Percentiles rank a stretch among this genome's conserved stretches.
Conservation (phyloP, 306 rosid species). For the Spatholobus suberectus region DNA sequence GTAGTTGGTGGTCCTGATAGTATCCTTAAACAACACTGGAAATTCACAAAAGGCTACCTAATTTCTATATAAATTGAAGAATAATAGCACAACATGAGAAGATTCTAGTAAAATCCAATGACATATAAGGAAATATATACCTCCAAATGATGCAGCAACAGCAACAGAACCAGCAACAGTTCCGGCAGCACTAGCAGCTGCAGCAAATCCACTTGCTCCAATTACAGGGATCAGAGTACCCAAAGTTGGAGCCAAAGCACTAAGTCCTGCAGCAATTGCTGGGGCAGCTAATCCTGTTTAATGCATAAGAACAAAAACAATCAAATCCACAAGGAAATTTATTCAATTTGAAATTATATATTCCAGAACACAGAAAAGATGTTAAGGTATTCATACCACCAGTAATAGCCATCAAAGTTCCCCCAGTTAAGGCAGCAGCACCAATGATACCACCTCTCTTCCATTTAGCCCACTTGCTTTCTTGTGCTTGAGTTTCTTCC, state of each 20-base stretch:
- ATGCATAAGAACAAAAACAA: conserved; percentile 39
- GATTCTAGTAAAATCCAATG: conserved; percentile 29
- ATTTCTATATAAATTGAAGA: conserved; percentile 10
- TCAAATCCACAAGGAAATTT: conserved; percentile 31
- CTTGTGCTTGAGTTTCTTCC: conserved; percentile 60
- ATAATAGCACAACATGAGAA: conserved; percentile 12
- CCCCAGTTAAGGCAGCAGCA: conserved; percentile 96
- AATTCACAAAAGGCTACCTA: conserved; percentile 21
- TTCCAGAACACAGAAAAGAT: conserved; percentile 31
- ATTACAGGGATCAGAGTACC: conserved; percentile 89
- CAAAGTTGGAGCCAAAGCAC: conserved; percentile 95
- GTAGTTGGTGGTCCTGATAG: neutral
- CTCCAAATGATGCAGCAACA: conserved; percentile 98
- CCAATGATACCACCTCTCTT: conserved; percentile 94
- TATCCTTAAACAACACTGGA: conserved; percentile 28
- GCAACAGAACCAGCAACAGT: conserved; percentile 91
- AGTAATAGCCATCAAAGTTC: conserved; percentile 88
- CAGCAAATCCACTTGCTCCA: conserved; percentile 93
- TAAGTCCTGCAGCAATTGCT: conserved; percentile 94
- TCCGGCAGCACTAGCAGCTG: conserved; percentile 98
- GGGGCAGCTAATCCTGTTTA: conserved; percentile 96
- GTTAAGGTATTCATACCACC: conserved; percentile 72
- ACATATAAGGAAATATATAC: conserved; percentile 52
- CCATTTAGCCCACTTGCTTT: conserved; percentile 80
- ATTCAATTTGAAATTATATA: conserved; percentile 2